Evolutionary conservation across 139 green algal species (phyloP), one percentile per base, ranked within the genome.

Genomic region (Coelastrella sp.): DNA sequence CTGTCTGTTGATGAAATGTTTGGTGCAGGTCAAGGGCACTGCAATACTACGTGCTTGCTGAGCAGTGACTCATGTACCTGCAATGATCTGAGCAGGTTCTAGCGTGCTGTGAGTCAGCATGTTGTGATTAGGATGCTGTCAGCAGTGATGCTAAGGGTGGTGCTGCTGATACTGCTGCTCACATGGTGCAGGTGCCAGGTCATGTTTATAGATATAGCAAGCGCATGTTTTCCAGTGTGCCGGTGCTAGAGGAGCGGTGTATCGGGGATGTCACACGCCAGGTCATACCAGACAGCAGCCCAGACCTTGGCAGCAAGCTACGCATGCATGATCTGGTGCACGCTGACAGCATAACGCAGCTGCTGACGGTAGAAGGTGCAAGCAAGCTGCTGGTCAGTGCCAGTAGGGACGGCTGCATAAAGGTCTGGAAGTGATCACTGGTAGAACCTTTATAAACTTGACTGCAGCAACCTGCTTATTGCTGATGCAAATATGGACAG

Each of bases 321-420:
- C 82, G 91, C 11, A 84, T 94, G 49, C 90, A 94, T 78, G 92
- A 92, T 19, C 85, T 95, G 79, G 91, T 87, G 60, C 96, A 98
- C 76, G 91, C 87, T 9, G 94, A 98, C 89, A 84, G 90, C 19
- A 87, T 98, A 25, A 93, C 89, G 8, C 90, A 92, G 78, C 88
- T 98, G 85, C 72, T 88, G 3, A 66, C 92, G 5, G 84, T 96
- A 66, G 93, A 96, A 0, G 87, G 87, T 7, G n/a, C 56, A 11
- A 80, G 87, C 20, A 92, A 93, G 65, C 73, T 99, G 87, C 93
- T 99, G 91, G 89, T 98, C 11, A 96, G 93, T 14, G 90, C 88
- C 59, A 94, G 92, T 78, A 86, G 94, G 8, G 97, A 99, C 72
- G 97, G 97, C 7, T 91, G 94, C 57, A 92, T 99, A 70, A 99